These are phyloP conservation scores for Solanum sejunctum DNA, from an alignment of 257 asterid species.

Conservation along the genomic window DNA sequence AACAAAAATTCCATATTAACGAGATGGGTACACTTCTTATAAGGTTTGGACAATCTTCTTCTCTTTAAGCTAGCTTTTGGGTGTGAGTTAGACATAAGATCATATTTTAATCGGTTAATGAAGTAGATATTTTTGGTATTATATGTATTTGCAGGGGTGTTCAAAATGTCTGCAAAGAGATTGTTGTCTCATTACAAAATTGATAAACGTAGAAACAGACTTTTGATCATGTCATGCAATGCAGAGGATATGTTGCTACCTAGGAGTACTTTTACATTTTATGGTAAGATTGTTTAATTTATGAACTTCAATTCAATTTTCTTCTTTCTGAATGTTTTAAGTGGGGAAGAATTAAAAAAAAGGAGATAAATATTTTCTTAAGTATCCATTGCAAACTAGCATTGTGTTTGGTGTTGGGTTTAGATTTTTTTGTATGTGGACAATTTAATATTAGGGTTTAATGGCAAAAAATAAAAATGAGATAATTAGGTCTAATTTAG, in stretches of 20 bases:
- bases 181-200: slow-evolving; percentile 87
- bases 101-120: background rate
- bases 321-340: background rate
- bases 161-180: slow-evolving; percentile 87
- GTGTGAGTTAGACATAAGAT: too few relatives aligned
- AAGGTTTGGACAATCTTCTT: too few relatives aligned
- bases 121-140: background rate
- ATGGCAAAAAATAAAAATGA: too few relatives aligned
- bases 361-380: background rate
- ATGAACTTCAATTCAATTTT: background rate
- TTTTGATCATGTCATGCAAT: slow-evolving; percentile 78
- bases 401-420: background rate
- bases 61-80: too few relatives aligned
- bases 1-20: too few relatives aligned
- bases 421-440: background rate
- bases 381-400: background rate
- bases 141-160: slow-evolving; percentile 40
- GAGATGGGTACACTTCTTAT: too few relatives aligned
- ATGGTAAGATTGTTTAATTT: slow-evolving; percentile 25
- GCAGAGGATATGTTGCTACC: slow-evolving; percentile 99
- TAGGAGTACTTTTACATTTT: slow-evolving; percentile 73
- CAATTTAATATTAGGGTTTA: too few relatives aligned
- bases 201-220: slow-evolving; percentile 50
- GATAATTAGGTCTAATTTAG: too few relatives aligned
- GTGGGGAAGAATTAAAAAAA: too few relatives aligned